Evolutionary conservation across 148 eudicot genomes (phyloP).

Genomic region (Nyssa sinensis): DNA sequence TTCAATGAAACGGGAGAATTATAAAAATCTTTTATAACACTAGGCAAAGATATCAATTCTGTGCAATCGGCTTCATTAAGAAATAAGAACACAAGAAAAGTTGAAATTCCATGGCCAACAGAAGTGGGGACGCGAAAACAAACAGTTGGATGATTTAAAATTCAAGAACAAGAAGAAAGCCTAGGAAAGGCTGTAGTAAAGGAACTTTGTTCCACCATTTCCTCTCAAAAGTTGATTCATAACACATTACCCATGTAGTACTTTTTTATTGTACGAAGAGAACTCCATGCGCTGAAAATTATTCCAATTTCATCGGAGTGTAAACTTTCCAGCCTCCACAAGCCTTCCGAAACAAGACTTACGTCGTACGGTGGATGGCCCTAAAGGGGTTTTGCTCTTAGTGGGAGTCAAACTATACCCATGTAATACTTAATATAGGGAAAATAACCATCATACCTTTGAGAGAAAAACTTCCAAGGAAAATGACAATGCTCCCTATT

Average conservation of each 20-base stretch:
- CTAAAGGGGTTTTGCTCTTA: no score
- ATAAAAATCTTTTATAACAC: not conserved
- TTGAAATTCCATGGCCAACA: not conserved
- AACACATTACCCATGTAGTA: not conserved
- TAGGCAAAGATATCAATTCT: not conserved
- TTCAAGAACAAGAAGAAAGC: not conserved
- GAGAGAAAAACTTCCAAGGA: not conserved
- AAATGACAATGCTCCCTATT: no score
- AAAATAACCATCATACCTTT: no score
- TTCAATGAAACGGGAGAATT: no score
- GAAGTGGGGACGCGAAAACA: not conserved
- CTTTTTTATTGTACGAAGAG: no score
- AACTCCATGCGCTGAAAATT: no score
- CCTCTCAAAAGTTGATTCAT: not conserved
- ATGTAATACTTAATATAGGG: no score
- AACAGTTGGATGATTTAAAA: not conserved
- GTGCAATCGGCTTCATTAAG: not conserved
- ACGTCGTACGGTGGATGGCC: no score
- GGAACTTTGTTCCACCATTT: not conserved
- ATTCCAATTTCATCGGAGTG: no score
- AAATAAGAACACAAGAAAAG: not conserved
- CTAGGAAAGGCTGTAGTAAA: not conserved
- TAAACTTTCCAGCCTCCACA: no score
- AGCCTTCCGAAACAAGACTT: no score
- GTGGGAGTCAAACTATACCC: no score